Evolutionary conservation across 2,329 filamentous ascomycete genomes (phyloP).

Genomic region (Ophiocordyceps polyrhachis-furcata): DNA sequence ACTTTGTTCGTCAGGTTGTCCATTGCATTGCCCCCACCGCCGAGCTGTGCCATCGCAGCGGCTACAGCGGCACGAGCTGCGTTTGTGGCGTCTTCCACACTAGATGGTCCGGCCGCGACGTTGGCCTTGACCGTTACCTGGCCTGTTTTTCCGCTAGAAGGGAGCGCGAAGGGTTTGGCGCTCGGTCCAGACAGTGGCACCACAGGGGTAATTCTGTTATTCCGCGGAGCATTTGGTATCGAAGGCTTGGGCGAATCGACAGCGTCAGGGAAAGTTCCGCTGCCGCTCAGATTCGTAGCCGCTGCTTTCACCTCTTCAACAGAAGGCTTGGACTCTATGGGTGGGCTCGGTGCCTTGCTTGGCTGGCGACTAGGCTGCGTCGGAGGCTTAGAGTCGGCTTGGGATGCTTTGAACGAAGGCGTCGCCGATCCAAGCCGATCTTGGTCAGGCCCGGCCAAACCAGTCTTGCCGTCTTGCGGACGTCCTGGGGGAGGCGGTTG

Average conservation of each 20-base stretch:
- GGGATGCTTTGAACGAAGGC: conserved; percentile 23
- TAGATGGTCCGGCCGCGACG: conserved; percentile 15
- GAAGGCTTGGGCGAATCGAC: conserved; percentile 17
- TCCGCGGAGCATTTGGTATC: conserved; percentile 27
- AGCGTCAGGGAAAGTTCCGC: conserved; percentile 18
- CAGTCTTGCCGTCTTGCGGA: conserved; percentile 23
- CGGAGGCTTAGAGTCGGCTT: conserved; percentile 33
- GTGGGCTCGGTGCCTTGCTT: conserved; percentile 38
- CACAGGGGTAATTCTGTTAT: conserved; percentile 41
- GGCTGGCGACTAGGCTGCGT: conserved; percentile 27
- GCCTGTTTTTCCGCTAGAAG: conserved; percentile 9
- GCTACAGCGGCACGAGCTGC: conserved; percentile 63
- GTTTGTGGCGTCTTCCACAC: conserved; percentile 49
- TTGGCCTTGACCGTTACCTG: conserved; percentile 18
- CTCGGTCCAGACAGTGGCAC: conserved; percentile 39
- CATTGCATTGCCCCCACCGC: conserved; percentile 27
- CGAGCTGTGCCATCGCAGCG: conserved; percentile 58
- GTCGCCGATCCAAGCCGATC: conserved; percentile 29
- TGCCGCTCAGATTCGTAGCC: conserved; percentile 22
- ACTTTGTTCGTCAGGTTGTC: conserved; percentile 60
- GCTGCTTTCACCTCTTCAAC: conserved; percentile 22
- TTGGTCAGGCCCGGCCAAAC: conserved; percentile 21
- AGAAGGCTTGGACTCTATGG: conserved; percentile 50
- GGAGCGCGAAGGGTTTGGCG: conserved; percentile 19
- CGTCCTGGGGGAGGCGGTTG: conserved; percentile 28